phyloP scores from a whole-genome alignment of 768 basidiomycete species.

The Suillus subalutaceus region DNA sequence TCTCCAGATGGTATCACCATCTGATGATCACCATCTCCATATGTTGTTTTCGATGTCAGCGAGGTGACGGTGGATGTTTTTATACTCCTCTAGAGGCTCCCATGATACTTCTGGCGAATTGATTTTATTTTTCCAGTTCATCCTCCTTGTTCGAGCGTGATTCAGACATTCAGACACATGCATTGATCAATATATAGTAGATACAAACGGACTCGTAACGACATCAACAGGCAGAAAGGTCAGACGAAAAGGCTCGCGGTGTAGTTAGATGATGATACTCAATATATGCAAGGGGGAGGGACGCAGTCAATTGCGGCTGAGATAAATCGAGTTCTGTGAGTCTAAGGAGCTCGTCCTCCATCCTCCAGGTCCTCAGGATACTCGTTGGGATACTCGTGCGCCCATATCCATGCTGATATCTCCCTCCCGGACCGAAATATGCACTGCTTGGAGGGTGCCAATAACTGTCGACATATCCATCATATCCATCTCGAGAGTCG shows the following conservation, averaged over 20 bases:
- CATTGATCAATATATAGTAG: constrained; percentile 4
- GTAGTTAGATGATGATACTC: background rate
- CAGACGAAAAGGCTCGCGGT: background rate
- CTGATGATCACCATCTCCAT: background rate
- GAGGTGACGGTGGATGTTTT: background rate
- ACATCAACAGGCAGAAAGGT: background rate
- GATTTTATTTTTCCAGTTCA: background rate
- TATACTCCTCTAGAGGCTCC: background rate
- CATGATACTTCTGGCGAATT: background rate
- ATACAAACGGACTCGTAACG: background rate
- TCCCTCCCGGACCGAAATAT: background rate
- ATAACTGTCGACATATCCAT: background rate
- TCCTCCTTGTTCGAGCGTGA: background rate
- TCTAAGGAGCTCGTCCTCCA: background rate
- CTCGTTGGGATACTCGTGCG: background rate
- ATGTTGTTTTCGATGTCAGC: background rate
- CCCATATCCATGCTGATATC: background rate
- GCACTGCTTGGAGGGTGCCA: background rate
- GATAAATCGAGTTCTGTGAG: background rate
- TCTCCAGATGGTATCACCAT: background rate
- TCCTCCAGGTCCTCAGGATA: background rate
- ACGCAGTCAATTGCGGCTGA: background rate
- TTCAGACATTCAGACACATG: background rate
- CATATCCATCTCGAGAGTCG: background rate
- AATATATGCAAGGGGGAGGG: background rate